These are phyloP conservation scores for Neobulgaria alba DNA, from an alignment of 2,329 filamentous ascomycete genomes.

Conservation along the genomic window DNA sequence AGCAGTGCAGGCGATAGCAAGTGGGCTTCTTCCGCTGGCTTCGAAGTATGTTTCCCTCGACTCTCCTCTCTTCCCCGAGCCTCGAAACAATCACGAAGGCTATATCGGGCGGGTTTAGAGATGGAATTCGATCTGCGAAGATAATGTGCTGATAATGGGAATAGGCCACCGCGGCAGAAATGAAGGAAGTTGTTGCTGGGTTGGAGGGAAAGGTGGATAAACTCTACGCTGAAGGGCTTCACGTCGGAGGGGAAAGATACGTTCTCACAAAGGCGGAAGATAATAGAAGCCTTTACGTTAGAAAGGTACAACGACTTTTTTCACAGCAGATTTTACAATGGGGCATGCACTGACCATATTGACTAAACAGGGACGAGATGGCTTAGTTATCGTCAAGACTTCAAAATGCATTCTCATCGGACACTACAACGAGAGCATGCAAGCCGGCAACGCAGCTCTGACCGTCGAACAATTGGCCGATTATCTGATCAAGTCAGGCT, in stretches of 20 bases:
- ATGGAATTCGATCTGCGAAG: no score
- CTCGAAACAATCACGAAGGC: neutral
- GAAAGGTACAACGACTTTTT: slow-evolving; percentile 55
- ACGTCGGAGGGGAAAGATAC: slow-evolving; percentile 70
- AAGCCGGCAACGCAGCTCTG: slow-evolving; percentile 67
- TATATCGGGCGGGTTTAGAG: no score
- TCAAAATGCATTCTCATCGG: slow-evolving; percentile 80
- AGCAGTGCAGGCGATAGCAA: slow-evolving; percentile 70
- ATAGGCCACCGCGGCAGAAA: slow-evolving; percentile 50
- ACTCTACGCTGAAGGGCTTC: slow-evolving; percentile 63
- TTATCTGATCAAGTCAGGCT: slow-evolving; percentile 65
- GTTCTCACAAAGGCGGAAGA: slow-evolving; percentile 70
- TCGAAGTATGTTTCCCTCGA: slow-evolving; percentile 34
- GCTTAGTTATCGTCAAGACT: slow-evolving; percentile 78
- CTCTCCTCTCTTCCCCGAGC: neutral
- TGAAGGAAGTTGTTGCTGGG: slow-evolving; percentile 48
- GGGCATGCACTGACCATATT: neutral
- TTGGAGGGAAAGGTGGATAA: slow-evolving; percentile 44
- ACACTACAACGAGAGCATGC: slow-evolving; percentile 68
- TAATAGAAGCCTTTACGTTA: slow-evolving; percentile 72
- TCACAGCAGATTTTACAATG: neutral
- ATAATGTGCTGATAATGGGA: slow-evolving; percentile 23
- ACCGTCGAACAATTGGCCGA: slow-evolving; percentile 79
- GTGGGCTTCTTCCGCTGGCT: slow-evolving; percentile 65
- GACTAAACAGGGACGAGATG: slow-evolving; percentile 62